A percentile compares a stretch with the other conserved stretches of the same genome.
Evolutionary conservation across 1,284 basidiomycete genomes (phyloP).

Genomic region (Phenoliferia sp.): DNA sequence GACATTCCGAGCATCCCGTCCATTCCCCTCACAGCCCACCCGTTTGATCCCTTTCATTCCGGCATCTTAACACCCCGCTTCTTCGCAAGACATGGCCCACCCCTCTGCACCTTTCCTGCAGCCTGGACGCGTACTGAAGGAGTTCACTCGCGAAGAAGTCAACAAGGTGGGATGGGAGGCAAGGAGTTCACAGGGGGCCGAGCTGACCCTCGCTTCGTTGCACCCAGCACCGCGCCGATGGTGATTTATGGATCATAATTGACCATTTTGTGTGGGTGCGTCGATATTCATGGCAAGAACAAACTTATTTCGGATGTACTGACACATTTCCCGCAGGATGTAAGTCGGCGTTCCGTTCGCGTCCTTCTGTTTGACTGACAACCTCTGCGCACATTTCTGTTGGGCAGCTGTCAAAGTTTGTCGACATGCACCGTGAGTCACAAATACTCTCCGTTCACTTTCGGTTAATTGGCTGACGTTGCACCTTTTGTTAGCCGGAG

Average conservation of each 20-base stretch:
- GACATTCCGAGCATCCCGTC: too few relatives aligned
- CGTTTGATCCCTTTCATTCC: too few relatives aligned
- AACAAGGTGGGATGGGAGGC: constrained; percentile 39
- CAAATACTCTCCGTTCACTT: neutral
- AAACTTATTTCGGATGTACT: neutral
- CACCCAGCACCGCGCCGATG: constrained; percentile 66
- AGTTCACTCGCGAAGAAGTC: constrained; percentile 45
- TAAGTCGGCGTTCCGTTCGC: neutral
- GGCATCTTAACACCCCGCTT: too few relatives aligned
- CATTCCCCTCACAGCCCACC: too few relatives aligned
- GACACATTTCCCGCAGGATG: neutral
- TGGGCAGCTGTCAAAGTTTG: constrained; percentile 62
- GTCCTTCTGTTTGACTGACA: neutral
- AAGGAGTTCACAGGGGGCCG: neutral
- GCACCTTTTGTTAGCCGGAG: constrained; percentile 51
- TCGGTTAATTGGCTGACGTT: neutral
- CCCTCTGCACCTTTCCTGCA: neutral
- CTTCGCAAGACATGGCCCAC: too few relatives aligned
- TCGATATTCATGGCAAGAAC: constrained; percentile 46
- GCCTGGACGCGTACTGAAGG: constrained; percentile 38
- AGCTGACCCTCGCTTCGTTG: neutral
- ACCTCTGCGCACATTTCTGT: neutral
- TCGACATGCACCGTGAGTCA: constrained; percentile 57
- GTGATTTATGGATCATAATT: constrained; percentile 74
- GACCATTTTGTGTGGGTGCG: constrained; percentile 73